Evolutionary conservation across 495 filamentous ascomycete species (phyloP).

Genomic region (Gamarada debralockiae): DNA sequence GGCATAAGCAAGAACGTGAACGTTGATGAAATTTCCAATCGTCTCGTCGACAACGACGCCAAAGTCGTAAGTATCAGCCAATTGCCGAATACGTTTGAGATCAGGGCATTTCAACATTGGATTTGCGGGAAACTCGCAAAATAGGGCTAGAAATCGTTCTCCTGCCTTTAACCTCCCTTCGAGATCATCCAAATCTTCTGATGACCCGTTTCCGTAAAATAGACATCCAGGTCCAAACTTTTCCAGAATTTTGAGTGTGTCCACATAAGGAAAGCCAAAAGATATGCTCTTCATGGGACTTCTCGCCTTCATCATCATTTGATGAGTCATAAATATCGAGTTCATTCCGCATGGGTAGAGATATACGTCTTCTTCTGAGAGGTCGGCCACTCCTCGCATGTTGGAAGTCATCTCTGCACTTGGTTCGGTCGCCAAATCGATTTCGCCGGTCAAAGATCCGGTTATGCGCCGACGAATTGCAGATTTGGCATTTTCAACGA

Average conservation of each 20-base stretch:
- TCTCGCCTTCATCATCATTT: slow-evolving; percentile 57
- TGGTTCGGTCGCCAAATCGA: slow-evolving; percentile 49
- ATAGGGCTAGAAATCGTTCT: slow-evolving; percentile 78
- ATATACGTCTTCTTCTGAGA: slow-evolving; percentile 86
- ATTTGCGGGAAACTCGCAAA: slow-evolving; percentile 94
- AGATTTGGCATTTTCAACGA: slow-evolving; percentile 76
- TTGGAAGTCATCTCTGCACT: slow-evolving; percentile 29
- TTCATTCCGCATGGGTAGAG: slow-evolving; percentile 91
- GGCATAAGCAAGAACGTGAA: slow-evolving; percentile 83
- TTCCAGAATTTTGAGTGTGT: slow-evolving; percentile 90
- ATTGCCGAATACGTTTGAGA: slow-evolving; percentile 67
- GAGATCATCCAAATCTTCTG: slow-evolving; percentile 81
- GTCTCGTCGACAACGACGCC: slow-evolving; percentile 93
- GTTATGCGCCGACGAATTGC: slow-evolving; percentile 87
- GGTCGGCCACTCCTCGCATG: slow-evolving; percentile 57
- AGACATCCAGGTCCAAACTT: slow-evolving; percentile 91
- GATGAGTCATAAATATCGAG: slow-evolving; percentile 86
- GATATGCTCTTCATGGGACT: slow-evolving; percentile 64
- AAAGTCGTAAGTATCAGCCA: slow-evolving; percentile 86
- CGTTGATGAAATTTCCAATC: slow-evolving; percentile 92
- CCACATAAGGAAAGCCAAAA: slow-evolving; percentile 90
- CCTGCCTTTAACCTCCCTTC: slow-evolving; percentile 67
- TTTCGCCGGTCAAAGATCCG: slow-evolving; percentile 72
- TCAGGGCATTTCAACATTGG: slow-evolving; percentile 84
- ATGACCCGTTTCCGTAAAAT: slow-evolving; percentile 85